Conservation (phyloP, 495 filamentous ascomycete genomes). For the Pyrenopolyporus hunteri region DNA sequence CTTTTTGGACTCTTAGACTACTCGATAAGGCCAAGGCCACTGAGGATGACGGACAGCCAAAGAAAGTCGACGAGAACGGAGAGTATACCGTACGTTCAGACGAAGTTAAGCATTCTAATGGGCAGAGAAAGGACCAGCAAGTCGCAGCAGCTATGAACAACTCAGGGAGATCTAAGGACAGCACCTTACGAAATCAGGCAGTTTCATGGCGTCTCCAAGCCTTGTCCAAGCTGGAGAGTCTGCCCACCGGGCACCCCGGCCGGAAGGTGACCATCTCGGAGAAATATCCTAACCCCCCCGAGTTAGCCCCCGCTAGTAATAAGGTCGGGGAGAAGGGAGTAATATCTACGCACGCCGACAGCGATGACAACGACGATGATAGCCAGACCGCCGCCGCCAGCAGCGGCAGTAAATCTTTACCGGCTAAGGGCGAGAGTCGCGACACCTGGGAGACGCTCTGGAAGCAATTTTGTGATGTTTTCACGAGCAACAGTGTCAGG, state of each 20-base stretch:
- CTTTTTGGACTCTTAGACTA: conserved; percentile 67
- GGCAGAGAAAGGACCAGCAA: conserved; percentile 41
- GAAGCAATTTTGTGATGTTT: conserved; percentile 16
- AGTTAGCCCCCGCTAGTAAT: conserved; percentile 26
- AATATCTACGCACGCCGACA: conserved; percentile 46
- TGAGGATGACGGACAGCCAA: conserved; percentile 50
- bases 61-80: conserved; percentile 48
- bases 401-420: background rate
- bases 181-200: conserved; percentile 35
- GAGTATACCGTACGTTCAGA: conserved; percentile 44
- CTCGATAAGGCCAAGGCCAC: conserved; percentile 50
- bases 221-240: conserved; percentile 62
- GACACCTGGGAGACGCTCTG: conserved; percentile 29
- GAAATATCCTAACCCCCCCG: conserved; percentile 65
- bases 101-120: conserved; percentile 36
- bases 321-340: conserved; percentile 35
- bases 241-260: conserved; percentile 66
- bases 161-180: conserved; percentile 5
- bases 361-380: conserved; percentile 41
- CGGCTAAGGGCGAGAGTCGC: conserved; percentile 1
- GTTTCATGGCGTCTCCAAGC: conserved; percentile 49
- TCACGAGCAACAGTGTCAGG: conserved; percentile 14
- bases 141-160: conserved; percentile 19
- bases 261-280: conserved; percentile 64
- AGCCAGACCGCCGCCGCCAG: background rate